Evolutionary conservation across 2,329 filamentous ascomycete genomes (phyloP).

Genomic region (Nakataea oryzae): DNA sequence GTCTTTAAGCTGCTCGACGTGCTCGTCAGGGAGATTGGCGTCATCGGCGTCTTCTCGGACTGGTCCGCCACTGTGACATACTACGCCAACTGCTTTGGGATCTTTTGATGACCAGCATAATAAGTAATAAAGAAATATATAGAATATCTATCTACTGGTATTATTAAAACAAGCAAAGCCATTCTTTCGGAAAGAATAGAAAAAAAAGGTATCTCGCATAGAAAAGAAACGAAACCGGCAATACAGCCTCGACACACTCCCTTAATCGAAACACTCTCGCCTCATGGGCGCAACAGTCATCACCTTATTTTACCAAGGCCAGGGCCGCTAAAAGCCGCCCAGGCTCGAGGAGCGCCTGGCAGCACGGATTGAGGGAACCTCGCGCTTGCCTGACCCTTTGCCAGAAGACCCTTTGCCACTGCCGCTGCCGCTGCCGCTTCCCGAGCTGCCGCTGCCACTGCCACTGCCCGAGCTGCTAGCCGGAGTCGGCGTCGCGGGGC

Average conservation of each 20-base stretch:
- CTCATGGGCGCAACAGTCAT: too few species aligned
- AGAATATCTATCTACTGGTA: background rate
- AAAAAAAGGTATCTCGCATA: too few species aligned
- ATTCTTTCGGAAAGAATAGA: too few species aligned
- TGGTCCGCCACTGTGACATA: slow-evolving; percentile 61
- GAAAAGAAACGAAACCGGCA: too few species aligned
- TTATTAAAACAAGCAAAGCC: too few species aligned
- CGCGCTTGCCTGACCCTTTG: background rate
- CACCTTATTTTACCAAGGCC: too few species aligned
- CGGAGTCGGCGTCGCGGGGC: background rate
- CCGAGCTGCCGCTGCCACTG: background rate
- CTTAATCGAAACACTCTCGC: too few species aligned
- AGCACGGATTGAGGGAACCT: too few species aligned
- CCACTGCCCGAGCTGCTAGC: background rate
- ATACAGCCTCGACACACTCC: too few species aligned
- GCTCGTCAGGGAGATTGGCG: slow-evolving; percentile 48
- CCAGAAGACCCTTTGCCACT: background rate
- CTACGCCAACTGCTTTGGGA: slow-evolving; percentile 59
- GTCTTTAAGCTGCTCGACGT: slow-evolving; percentile 57
- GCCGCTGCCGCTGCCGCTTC: background rate
- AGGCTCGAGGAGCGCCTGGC: too few species aligned
- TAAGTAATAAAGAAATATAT: background rate
- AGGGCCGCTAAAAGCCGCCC: too few species aligned
- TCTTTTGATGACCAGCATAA: background rate
- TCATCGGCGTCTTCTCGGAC: slow-evolving; percentile 55